These are phyloP conservation scores for Neoboletus magnificus DNA, from an alignment of 768 basidiomycete genomes.

Conservation along the genomic window DNA sequence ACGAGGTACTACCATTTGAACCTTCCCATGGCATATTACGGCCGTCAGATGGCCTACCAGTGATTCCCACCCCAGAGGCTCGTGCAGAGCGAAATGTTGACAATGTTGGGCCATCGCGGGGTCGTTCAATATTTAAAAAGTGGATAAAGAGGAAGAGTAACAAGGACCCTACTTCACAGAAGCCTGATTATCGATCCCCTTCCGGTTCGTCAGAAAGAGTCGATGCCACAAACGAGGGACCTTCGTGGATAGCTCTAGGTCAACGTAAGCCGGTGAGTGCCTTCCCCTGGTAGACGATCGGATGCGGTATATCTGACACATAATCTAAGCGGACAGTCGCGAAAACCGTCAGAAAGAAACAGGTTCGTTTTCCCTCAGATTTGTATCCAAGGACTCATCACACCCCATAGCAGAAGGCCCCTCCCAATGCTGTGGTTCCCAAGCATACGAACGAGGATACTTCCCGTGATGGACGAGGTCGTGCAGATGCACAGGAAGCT, in stretches of 20 bases:
- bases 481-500: neutral
- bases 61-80: neutral
- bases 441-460: neutral
- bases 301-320: no score
- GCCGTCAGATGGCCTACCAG: neutral
- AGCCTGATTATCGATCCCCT: neutral
- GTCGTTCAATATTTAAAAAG: neutral
- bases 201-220: neutral
- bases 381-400: neutral
- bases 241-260: neutral
- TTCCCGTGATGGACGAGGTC: neutral
- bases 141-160: neutral
- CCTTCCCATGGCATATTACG: neutral
- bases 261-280: neutral
- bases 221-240: neutral
- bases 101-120: neutral
- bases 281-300: no score
- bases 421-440: neutral
- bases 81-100: neutral
- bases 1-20: neutral
- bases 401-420: neutral
- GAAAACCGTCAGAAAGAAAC: fast-evolving
- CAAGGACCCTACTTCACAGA: neutral
- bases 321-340: neutral
- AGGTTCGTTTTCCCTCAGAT: neutral